A percentile compares a stretch with the other conserved stretches of the same genome.
Conservation (phyloP, 2,329 filamentous ascomycete genomes). For the Botryotinia globosa region DNA sequence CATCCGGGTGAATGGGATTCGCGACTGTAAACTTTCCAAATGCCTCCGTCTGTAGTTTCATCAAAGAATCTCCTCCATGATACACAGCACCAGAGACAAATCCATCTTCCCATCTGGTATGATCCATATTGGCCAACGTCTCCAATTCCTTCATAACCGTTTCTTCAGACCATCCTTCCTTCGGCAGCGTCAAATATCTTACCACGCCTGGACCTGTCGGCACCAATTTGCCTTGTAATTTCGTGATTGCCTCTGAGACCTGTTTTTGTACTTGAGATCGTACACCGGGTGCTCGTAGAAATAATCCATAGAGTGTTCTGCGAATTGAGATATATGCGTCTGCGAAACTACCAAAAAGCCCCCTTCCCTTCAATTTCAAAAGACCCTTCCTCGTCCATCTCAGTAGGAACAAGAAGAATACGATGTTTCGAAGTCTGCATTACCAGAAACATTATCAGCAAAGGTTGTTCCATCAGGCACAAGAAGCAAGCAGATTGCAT, state of each 20-base stretch:
- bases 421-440: constrained; percentile 74
- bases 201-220: constrained; percentile 67
- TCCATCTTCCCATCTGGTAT: constrained; percentile 96
- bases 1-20: constrained; percentile 96
- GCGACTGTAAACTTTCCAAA: constrained; percentile 92
- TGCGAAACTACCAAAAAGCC: constrained; percentile 72
- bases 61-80: constrained; percentile 79
- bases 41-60: constrained; percentile 85
- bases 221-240: constrained; percentile 81
- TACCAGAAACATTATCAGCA: not conserved
- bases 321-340: constrained; percentile 71
- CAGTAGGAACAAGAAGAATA: constrained; percentile 85
- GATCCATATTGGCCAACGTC: constrained; percentile 78
- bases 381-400: constrained; percentile 77
- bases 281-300: constrained; percentile 83
- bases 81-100: constrained; percentile 94
- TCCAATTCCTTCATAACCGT: constrained; percentile 76
- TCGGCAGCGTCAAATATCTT: constrained; percentile 73
- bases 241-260: constrained; percentile 73
- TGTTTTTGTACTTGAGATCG: constrained; percentile 82
- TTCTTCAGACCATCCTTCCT: constrained; percentile 78
- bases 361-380: constrained; percentile 85
- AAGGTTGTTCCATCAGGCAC: not conserved
- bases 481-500: constrained; percentile 11
- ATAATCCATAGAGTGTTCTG: constrained; percentile 76